Base-by-base conservation (phyloP, 1,139 yeast genomes). In the Zhuliangozyma parablackwelliae region DNA sequence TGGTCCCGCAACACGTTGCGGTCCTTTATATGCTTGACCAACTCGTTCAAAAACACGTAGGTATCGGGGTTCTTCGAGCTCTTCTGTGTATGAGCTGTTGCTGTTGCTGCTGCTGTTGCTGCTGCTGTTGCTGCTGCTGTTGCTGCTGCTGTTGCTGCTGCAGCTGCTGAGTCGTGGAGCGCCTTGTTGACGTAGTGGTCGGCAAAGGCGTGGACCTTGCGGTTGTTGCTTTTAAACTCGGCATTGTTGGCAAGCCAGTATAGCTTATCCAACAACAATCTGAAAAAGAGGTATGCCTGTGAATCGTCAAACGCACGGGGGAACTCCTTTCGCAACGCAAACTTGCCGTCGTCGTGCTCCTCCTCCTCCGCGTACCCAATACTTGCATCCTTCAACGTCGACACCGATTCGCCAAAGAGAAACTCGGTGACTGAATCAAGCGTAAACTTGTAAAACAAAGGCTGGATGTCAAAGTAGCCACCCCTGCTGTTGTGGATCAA, bases 1-100 rank as follows among this genome's bases (percentile, higher is more conserved):
- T 69, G 75, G 48, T 69, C 73, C 44, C 70, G 62, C 43, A 69
- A 63, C 21, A 65, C 60, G 36, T 44, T 53, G 27, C 71, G 71
- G 47, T 69, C 62, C 47, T 71, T 61, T 9, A 74, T 67, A 46
- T 67, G 69, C 48, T 66, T 69, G 28, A 54, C 72, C 54, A 69
- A 64, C 46, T 69, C 75, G 39, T 65, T 66, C 47, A 69, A 64
- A 51, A 69, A 69, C 6, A 64, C 59, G 46, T 68, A 67, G 7
- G 6, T 7, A 6, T 21, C 23, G 23, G 23, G 23, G 23, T 31
- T 55, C 57, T 26, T 54, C 56, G 1, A 43, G 43, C n/a, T n/a
- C n/a, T n/a, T n/a, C n/a, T n/a, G n/a, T n/a, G n/a, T n/a, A n/a
- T n/a, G n/a, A n/a, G n/a, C n/a, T n/a, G n/a, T n/a, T n/a, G n/a